A percentile compares a stretch with the other conserved stretches of the same genome.
Evolutionary conservation across 2,329 filamentous ascomycete species (phyloP).

Genomic region (Ramularia endophylla): DNA sequence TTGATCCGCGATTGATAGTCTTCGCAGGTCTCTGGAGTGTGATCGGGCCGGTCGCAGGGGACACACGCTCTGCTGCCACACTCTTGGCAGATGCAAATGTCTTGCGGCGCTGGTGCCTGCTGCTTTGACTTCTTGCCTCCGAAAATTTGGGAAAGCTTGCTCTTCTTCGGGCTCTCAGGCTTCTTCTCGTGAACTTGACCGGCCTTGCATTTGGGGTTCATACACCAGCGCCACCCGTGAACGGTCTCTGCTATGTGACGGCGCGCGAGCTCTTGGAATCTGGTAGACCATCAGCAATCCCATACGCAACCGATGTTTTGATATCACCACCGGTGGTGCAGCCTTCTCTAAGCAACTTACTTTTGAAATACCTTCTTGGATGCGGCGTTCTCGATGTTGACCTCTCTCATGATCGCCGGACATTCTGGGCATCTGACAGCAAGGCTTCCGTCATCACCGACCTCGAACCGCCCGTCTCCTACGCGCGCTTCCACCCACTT

Average conservation of each 20-base stretch:
- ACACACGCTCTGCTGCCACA: conserved; percentile 29
- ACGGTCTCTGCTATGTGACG: conserved; percentile 22
- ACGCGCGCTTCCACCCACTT: conserved; percentile 32
- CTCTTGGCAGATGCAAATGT: conserved; percentile 28
- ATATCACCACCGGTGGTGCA: background rate
- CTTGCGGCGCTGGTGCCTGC: background rate
- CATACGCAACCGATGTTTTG: too few relatives aligned
- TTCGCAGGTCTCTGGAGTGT: conserved; percentile 27
- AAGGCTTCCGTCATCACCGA: conserved; percentile 27
- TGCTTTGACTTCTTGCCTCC: conserved; percentile 4
- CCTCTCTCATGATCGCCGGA: conserved; percentile 36
- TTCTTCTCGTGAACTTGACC: conserved; percentile 41
- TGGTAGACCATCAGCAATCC: conserved; percentile 36
- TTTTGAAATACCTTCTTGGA: conserved; percentile 39
- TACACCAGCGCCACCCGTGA: conserved; percentile 48
- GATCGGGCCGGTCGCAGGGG: conserved; percentile 26
- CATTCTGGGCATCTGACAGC: conserved; percentile 50
- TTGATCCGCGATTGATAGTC: conserved; percentile 29
- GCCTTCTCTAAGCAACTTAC: conserved; percentile 38
- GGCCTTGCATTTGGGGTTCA: conserved; percentile 42
- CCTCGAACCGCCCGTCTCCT: conserved; percentile 8
- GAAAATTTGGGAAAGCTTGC: too few relatives aligned
- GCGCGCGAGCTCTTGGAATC: conserved; percentile 30
- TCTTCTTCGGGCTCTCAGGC: conserved; percentile 3
- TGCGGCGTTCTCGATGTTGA: conserved; percentile 43